A percentile compares a stretch with the other conserved stretches of the same genome.
These are phyloP conservation scores for Vigna unguiculata DNA, from an alignment of 306 rosid species.

Conservation along the genomic window DNA sequence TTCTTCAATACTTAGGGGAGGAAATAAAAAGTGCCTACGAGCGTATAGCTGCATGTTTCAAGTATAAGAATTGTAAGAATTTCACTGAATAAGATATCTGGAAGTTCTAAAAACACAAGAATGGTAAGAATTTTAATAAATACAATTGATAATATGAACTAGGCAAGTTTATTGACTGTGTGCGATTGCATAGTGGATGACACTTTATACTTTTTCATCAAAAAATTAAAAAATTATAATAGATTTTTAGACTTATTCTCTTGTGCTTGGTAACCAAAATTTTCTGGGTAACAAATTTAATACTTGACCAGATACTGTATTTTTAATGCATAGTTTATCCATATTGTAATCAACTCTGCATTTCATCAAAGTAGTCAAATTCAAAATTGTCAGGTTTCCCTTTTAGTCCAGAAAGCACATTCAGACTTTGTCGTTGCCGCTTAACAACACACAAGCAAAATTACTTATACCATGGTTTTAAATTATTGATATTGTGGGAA, in stretches of 20 bases:
- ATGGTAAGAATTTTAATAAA: not conserved
- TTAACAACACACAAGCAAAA: not conserved
- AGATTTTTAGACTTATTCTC: not conserved
- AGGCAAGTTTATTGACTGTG: not conserved
- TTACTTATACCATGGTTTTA: not conserved
- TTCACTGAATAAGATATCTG: conserved; percentile 33
- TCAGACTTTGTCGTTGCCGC: no score
- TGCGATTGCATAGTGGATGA: conserved; percentile 8
- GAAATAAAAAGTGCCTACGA: conserved; percentile 93
- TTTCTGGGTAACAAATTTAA: not conserved
- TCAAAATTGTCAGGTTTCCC: not conserved
- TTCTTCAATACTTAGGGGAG: conserved; percentile 84
- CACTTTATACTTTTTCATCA: conserved; percentile 9
- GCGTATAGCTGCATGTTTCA: conserved; percentile 84
- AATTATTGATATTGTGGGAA: not conserved
- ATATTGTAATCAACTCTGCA: not conserved
- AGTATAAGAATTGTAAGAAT: not conserved
- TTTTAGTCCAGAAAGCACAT: not conserved
- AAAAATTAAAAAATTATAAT: conserved; percentile 3
- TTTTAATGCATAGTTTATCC: not conserved
- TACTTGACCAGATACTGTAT: not conserved
- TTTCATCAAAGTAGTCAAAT: not conserved
- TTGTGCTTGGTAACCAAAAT: not conserved
- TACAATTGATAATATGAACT: not conserved
- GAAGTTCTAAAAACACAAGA: conserved; percentile 16